A percentile compares a stretch with the other conserved stretches of the same genome.
These are phyloP conservation scores for Saraca asoca DNA, from an alignment of 331 rosid species.

Conservation along the genomic window DNA sequence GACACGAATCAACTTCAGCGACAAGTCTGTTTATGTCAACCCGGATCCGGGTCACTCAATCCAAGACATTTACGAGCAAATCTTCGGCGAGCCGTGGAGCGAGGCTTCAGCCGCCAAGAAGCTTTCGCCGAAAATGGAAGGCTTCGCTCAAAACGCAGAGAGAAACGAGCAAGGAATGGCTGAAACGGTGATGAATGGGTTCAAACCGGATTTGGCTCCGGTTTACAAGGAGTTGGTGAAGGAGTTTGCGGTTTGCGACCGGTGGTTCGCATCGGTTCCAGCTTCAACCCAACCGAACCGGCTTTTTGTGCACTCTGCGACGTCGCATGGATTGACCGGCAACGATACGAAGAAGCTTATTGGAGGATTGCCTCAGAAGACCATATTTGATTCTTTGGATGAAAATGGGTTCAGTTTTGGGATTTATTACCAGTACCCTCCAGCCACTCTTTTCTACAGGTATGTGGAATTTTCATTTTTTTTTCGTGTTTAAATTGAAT, in stretches of 20 bases:
- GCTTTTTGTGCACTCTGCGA: constrained; percentile 75
- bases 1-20: constrained; percentile 35
- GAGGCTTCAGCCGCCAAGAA: constrained; percentile 49
- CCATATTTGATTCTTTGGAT: constrained; percentile 71
- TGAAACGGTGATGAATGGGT: constrained; percentile 76
- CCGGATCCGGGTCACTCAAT: constrained; percentile 81
- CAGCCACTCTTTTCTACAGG: constrained; percentile 78
- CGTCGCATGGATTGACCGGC: constrained; percentile 65
- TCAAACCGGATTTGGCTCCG: constrained; percentile 53
- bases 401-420: constrained; percentile 68
- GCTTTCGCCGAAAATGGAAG: constrained; percentile 58
- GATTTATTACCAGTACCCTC: constrained; percentile 61
- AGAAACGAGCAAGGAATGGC: constrained; percentile 37
- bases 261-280: constrained; percentile 82
- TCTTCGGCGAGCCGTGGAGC: constrained; percentile 73
- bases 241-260: constrained; percentile 77
- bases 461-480: neutral
- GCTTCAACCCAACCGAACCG: constrained; percentile 83
- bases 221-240: constrained; percentile 52
- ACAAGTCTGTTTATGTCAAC: constrained; percentile 58
- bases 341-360: constrained; percentile 55
- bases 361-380: constrained; percentile 78
- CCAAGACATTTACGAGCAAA: constrained; percentile 76
- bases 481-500: too few species aligned
- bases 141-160: constrained; percentile 69